These are phyloP conservation scores for Suillus fuscotomentosus DNA, from an alignment of 768 basidiomycete species.

Conservation along the genomic window DNA sequence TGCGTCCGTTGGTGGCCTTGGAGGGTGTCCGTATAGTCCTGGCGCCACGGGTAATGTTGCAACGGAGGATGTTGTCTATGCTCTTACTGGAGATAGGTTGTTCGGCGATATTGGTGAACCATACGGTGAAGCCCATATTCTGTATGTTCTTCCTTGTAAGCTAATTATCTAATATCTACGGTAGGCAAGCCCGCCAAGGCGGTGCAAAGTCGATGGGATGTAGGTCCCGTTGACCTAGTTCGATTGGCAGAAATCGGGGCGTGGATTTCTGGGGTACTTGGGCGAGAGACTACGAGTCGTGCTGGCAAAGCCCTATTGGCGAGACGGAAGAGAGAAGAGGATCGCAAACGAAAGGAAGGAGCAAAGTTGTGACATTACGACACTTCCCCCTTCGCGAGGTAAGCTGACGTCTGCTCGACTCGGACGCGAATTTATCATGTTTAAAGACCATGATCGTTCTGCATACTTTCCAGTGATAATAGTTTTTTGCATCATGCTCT, in stretches of 20 bases:
- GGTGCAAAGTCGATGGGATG: slow-evolving; percentile 19
- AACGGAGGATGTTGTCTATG: slow-evolving; percentile 90
- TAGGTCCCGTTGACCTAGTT: slow-evolving; percentile 55
- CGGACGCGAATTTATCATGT: not conserved
- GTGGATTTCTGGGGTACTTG: slow-evolving; percentile 76
- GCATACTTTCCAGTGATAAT: not conserved
- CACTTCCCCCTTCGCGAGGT: not conserved
- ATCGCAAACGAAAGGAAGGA: not conserved
- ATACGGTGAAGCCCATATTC: slow-evolving; percentile 1
- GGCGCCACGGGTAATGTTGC: slow-evolving; percentile 95
- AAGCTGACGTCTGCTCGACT: not conserved
- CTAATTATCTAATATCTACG: not conserved
- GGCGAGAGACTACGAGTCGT: slow-evolving; percentile 69
- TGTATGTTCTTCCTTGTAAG: not conserved
- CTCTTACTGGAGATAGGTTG: slow-evolving; percentile 63
- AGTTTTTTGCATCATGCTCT: not conserved
- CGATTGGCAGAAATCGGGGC: slow-evolving; percentile 71
- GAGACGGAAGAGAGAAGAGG: slow-evolving; percentile 36
- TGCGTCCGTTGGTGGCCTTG: slow-evolving; percentile 83
- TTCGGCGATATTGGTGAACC: slow-evolving; percentile 44
- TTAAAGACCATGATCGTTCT: not conserved
- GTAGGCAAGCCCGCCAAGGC: not conserved
- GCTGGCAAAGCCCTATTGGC: slow-evolving; percentile 73
- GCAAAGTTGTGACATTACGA: not conserved
- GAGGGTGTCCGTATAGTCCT: slow-evolving; percentile 95